These are phyloP conservation scores for Cicer cuneatum DNA, from an alignment of 306 rosid species.

Conservation along the genomic window DNA sequence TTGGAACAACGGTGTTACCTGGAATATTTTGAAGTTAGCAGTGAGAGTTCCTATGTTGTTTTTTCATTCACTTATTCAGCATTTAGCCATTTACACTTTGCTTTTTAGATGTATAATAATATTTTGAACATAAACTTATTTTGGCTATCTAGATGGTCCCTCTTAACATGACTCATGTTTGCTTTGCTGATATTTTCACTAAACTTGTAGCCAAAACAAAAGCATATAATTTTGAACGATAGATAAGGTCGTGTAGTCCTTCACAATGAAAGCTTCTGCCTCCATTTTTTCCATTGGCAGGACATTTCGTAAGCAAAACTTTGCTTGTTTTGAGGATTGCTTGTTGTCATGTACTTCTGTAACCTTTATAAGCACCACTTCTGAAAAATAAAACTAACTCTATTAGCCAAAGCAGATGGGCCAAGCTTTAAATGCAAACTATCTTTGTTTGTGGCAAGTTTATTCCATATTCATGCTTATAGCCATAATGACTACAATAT, in stretches of 20 bases:
- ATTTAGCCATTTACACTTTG: slow-evolving; percentile 23
- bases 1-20: neutral
- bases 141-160: slow-evolving; percentile 13
- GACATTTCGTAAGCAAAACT: neutral
- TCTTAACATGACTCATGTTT: slow-evolving; percentile 14
- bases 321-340: slow-evolving; percentile 11
- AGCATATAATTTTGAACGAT: neutral
- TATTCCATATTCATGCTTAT: slow-evolving; percentile 11
- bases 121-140: slow-evolving; percentile 5
- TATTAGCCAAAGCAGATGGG: neutral
- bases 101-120: slow-evolving; percentile 8
- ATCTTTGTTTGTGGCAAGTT: slow-evolving; percentile 4
- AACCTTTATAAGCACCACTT: slow-evolving; percentile 18
- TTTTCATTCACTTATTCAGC: slow-evolving; percentile 19
- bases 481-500: slow-evolving; percentile 15
- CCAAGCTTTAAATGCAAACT: slow-evolving; percentile 15
- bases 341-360: neutral
- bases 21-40: neutral
- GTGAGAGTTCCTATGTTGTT: neutral
- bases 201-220: slow-evolving; percentile 3
- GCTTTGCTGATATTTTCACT: slow-evolving; percentile 17
- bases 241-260: neutral
- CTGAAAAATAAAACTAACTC: neutral
- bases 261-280: neutral
- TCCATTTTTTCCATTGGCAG: slow-evolving; percentile 6